Evolutionary conservation across 768 basidiomycete genomes (phyloP), one percentile per base, ranked within the genome.

Genomic region (Suillus sp.): DNA sequence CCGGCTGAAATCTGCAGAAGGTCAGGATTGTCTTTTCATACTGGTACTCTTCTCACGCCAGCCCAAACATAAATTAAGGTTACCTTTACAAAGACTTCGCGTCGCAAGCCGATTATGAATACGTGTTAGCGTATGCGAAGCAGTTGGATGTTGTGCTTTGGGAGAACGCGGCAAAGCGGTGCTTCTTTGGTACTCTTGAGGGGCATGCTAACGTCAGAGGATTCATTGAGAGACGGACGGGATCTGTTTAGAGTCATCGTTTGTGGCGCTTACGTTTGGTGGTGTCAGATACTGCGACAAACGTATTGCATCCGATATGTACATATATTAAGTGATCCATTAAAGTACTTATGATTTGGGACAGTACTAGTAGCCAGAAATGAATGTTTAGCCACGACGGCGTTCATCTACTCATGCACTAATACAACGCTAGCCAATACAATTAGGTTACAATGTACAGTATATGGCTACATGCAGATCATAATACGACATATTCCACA

Each of bases 71-170:
- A n/a, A 61, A 62, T 40, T 50, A 76, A 93, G 94, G 93, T 43
- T 94, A 89, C 73, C 84, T 97, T 45, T 97, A 96, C 78, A 94
- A 87, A 47, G 87, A 88, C 54, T 97, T 97, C 74, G 85, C 89
- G 30, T 92, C 93, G 20, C 86, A 89, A 72, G 88, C 87, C 32
- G 95, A 96, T 78, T 96, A 93, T 74, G 89, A 93, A 65, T 86
- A 91, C 65, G 93, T 95, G 8, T 78, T 92, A 40, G 84, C 90
- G 66, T 96, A 97, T 67, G 95, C 95, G 40, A 87, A 84, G 70
- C 86, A 94, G 74, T 78, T 96, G 43, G 87, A 84, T 63, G 88
- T 92, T 38, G 89, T 96, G 16, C 65, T 96, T 54, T 95, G 93
- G 92, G 92, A 95, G 77, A 93, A 84, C 72, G 64, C 83, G 27